These are phyloP conservation scores for Chloranthus sessilifolius DNA, from an alignment of 164 flowering plant genomes.

Conservation along the genomic window DNA sequence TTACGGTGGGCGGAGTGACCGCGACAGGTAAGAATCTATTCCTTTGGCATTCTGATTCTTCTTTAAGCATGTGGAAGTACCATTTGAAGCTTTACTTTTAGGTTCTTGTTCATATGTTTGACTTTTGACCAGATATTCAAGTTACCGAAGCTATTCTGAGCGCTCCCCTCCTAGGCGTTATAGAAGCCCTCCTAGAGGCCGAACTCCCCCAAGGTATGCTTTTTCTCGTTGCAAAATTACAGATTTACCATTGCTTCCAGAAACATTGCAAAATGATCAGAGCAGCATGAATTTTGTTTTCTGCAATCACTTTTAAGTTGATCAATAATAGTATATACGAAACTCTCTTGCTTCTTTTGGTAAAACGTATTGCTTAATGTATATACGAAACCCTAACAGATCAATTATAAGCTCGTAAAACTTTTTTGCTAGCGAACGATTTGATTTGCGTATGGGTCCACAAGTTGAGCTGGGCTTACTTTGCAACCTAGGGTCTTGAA, in stretches of 20 bases:
- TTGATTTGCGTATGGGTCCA: no score
- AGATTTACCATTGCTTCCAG: not conserved
- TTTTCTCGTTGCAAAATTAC: not conserved
- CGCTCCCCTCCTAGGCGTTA: slow-evolving; percentile 79
- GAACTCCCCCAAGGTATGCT: slow-evolving; percentile 79
- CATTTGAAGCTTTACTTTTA: not conserved
- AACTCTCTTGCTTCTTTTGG: no score
- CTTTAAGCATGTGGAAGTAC: not conserved
- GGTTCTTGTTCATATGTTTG: no score
- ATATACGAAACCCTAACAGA: no score
- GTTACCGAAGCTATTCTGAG: slow-evolving; percentile 58
- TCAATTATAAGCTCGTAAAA: no score
- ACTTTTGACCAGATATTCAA: slow-evolving; percentile 45
- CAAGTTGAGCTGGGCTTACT: no score
- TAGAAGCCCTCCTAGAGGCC: slow-evolving; percentile 77
- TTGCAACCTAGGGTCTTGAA: no score
- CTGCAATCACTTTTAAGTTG: not conserved
- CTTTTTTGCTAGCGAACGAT: no score
- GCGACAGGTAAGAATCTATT: slow-evolving; percentile 47
- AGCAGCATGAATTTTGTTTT: not conserved
- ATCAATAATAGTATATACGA: not conserved
- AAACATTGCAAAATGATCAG: not conserved
- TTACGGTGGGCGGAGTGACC: slow-evolving; percentile 62
- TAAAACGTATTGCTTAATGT: no score
- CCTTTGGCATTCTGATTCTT: not conserved